Percentiles rank a stretch among this genome's conserved stretches.
These are phyloP conservation scores for Hibiscus tridactylites DNA, from an alignment of 345 rosid genomes.

Conservation along the genomic window DNA sequence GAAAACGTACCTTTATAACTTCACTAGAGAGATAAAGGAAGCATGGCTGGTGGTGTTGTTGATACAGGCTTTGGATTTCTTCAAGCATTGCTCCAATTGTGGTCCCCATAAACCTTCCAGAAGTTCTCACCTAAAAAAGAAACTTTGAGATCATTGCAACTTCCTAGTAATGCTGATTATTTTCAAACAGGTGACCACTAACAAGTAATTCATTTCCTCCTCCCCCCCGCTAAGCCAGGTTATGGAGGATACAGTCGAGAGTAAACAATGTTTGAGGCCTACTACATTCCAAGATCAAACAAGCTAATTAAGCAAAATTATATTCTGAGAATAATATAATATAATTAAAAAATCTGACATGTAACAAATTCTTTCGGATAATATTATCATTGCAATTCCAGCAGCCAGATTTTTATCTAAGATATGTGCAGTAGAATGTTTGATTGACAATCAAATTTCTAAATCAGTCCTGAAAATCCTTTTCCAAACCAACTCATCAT, in stretches of 20 bases:
- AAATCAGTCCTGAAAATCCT: neutral
- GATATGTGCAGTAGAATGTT: neutral
- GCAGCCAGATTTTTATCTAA: neutral
- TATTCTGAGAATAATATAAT: neutral
- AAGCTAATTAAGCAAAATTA: neutral
- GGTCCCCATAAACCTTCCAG: conserved; percentile 84
- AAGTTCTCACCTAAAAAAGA: conserved; percentile 73
- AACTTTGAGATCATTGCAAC: neutral
- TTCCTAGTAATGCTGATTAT: conserved; percentile 1
- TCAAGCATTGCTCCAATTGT: conserved; percentile 93
- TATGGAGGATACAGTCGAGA: no score
- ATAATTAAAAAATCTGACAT: neutral
- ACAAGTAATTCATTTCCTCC: neutral
- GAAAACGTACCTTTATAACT: conserved; percentile 76
- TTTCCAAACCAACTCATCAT: conserved; percentile 1
- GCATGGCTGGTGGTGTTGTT: conserved; percentile 94
- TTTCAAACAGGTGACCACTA: neutral
- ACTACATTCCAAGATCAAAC: neutral
- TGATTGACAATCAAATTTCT: neutral
- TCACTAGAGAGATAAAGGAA: conserved; percentile 98
- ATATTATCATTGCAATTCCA: neutral
- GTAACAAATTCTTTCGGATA: neutral
- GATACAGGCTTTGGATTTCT: conserved; percentile 85
- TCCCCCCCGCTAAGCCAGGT: no score
- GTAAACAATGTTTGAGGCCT: neutral